Base-by-base conservation (phyloP, 2,329 filamentous ascomycete species). In the Amylocarpus encephaloides region DNA sequence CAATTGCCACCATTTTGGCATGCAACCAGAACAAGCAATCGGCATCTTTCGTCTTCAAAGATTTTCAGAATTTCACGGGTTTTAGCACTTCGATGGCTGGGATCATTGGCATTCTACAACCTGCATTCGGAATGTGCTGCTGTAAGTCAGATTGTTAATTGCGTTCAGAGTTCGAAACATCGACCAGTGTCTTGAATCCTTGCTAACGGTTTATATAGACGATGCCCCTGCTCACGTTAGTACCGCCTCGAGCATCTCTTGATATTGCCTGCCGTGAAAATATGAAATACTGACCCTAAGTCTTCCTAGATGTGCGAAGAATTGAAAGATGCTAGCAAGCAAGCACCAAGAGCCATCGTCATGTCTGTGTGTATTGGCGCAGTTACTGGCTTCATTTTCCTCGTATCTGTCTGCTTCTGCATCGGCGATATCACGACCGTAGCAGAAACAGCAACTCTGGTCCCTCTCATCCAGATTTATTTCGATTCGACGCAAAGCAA, bases 271-370 rank as follows among this genome's bases (percentile, higher is more conserved):
- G 4, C 9, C 34, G 11, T 36, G 3, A 5, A 13, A 16, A 36
- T 10, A 36, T 13, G 9, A 13, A 13, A 36, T 13, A 36, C 30
- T 11, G 26, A 61, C 55, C 58, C 22, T 58, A 57, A 49, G 70
- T 73, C 0, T 73, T 72, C 69, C 0, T 76, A 79, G 50, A 78
- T 80, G 75, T 74, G 71, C 0, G 77, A 79, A 59, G 77, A 80
- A 55, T 73, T 80, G 56, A 70, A 71, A 43, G 68, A 76, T 44
- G 71, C 76, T 0, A 69, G 71, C 5, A 73, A 71, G 44, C 68
- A 78, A 55, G 75, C 72, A 1, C 77, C 77, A 0, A 63, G 68
- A 52, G 71, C 71, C 1, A 76, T 78, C 58, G 66, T 77, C 10
- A 65, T 69, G 18, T 73, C 72, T 1, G 69, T 76, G 40, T 56